A percentile compares a stretch with the other conserved stretches of the same genome.
phyloP scores from a whole-genome alignment of 2,329 filamentous ascomycete genomes.

The Xylariaceae sp. region DNA sequence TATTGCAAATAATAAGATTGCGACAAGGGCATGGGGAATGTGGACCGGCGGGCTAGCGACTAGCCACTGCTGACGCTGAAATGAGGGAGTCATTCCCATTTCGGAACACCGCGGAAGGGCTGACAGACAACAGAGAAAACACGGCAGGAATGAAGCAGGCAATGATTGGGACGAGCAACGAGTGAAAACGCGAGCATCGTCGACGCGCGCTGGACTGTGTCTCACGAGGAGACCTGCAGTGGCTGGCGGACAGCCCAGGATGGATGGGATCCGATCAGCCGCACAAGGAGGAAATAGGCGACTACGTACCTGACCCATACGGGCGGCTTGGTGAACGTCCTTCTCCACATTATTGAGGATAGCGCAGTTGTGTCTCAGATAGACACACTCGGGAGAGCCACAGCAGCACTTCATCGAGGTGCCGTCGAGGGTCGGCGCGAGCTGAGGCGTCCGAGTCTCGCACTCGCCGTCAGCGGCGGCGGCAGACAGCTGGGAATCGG shows the following conservation, averaged over 20 bases:
- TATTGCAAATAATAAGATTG: constrained; percentile 2
- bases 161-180: no score
- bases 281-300: constrained; percentile 10
- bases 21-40: constrained; percentile 24
- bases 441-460: constrained; percentile 9
- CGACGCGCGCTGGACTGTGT: no score
- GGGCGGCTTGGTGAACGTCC: constrained; percentile 79
- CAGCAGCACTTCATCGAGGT: constrained; percentile 69
- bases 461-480: constrained; percentile 8
- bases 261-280: neutral
- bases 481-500: constrained; percentile 9
- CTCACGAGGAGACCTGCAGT: neutral
- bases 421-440: constrained; percentile 23
- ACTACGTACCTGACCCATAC: constrained; percentile 81
- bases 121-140: neutral
- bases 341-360: constrained; percentile 77
- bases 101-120: neutral
- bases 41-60: neutral
- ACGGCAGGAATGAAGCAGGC: neutral
- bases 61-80: neutral
- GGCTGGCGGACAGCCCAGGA: neutral
- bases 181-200: no score
- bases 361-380: constrained; percentile 72
- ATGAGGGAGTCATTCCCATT: constrained; percentile 8
- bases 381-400: constrained; percentile 71